Evolutionary conservation across 176 grass and related monocot species (phyloP), one percentile per base, ranked within the genome.

Genomic region (Carex cristatella): DNA sequence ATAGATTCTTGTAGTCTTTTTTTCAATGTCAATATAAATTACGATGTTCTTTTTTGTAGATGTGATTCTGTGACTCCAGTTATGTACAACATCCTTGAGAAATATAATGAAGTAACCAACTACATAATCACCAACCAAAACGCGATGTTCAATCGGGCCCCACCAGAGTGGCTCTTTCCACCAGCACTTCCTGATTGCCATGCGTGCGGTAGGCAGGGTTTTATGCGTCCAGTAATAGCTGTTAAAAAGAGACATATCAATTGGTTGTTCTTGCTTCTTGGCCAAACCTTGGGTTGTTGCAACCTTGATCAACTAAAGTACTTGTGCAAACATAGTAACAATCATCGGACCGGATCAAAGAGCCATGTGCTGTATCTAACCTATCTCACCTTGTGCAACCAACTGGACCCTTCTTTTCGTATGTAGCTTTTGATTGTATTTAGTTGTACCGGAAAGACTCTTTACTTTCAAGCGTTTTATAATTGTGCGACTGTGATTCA

Each of bases 241-340:
- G 60, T 75, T 10, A 89, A 94, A 0, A 94, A 94, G 84, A 19
- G 15, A 13, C 23, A 86, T 14, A 94, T 94, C 86, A 97, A 97
- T 81, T 97, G 91, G 91, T 9, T 97, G 3, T 94, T 97, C 88
- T 81, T 97, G 61, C 51, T 97, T 6, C 88, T 97, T 0, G 88
- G 91, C 0, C 88, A 97, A 85, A 90, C 81, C 66, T 84, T 94
- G 0, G 94, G 91, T 5, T 87, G 86, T 80, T 94, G 89, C 91
- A 97, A 88, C 32, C 71, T 97, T 8, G 89, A 84, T 0, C 89
- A 94, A 67, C 94, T 97, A 79, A 90, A 90, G 86, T 91, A 90
- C 86, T 97, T 97, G 59, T 97, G 94, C 81, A 84, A 81, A 85
- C 84, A 90, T 27, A 97, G 69, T 18, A 74, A 78, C 5, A 83